Evolutionary conservation across 495 filamentous ascomycete species (phyloP), one percentile per base, ranked within the genome.

Genomic region (Penicillium coprophilum): DNA sequence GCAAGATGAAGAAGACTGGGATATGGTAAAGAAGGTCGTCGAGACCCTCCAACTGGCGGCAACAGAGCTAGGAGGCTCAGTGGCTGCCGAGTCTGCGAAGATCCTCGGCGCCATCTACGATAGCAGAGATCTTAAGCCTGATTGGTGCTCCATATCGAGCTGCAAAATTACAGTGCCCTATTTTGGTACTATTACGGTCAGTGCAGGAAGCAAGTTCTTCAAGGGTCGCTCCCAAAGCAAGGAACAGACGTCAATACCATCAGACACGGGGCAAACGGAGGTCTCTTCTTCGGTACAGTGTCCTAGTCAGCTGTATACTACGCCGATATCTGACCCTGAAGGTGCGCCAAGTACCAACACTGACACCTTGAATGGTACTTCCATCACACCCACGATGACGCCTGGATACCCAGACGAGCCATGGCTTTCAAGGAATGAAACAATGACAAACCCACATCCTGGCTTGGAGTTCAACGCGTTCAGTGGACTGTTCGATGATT

Each of bases 1-100:
- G 54, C 55, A 79, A 60, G 77, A 81, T 20, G 60, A 73, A 12
- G 49, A 55, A 11, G 81, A 84, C 56, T 79, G 75, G 70, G 65
- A 64, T 7, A 58, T 80, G 1, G 66, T 84, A 10, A 61, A 75
- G 8, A 69, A 65, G 9, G 67, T 72, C 3, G 69, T 76, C 12
- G 67, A 67, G 15, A 75, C 77, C 23, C 62, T 84, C 17, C 71
- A 70, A 4, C 54, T 66, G 15, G 73, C 77, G 3, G 68, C 73
- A 7, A 51, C 53, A 10, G 67, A 76, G 46, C 70, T 67, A 24
- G 77, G 76, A 45, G 79, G 79, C 36, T 73, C 70, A 12, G 79
- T 82, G 19, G 78, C 81, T 11, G 68, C 67, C 7, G 79, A 83
- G 50, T 74, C 74, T 20, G 64, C 71, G 1, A 66, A 75, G 24